Base-by-base conservation (phyloP, 352 stramenopile genomes). In the Phytophthora pseudosyringae region DNA sequence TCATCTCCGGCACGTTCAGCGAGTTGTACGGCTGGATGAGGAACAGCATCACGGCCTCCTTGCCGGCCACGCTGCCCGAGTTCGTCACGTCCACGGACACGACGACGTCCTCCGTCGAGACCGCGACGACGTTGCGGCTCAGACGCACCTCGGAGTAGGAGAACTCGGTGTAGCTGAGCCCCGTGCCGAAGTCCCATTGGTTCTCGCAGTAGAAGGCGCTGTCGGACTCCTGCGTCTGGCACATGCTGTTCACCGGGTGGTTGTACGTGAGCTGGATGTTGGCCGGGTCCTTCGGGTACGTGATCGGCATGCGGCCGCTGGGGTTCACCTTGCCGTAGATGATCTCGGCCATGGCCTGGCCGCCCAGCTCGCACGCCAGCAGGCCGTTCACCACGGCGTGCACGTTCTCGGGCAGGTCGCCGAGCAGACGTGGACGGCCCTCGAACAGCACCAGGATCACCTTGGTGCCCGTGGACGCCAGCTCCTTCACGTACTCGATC, bases 321-420 rank as follows among this genome's bases (percentile, higher is more conserved):
- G 88, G 88, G 64, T 93, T 94, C 10, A 88, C 73, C 7, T 75
- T 49, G 4, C 88, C 89, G 47, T 88, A 89, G 8, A 96, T 29
- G 39, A 96, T 86, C 45, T 96, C 84, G 6, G 89, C 83, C 39
- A 96, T 81, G 2, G 85, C 86, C 58, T 90, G 77, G 0, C 89
- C 89, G 6, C 88, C 87, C 5, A 74, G 63, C 31, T 91, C 82
- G 15, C 89, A 86, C 0, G 86, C 80, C 1, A 96, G 69, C 43
- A 91, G 75, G 6, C 68, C 87, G 32, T 93, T 53, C 8, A 97
- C 60, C 9, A 96, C 81, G 18, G 81, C 88, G 39, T 90, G 61
- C 7, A 88, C 88, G 25, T 68, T 58, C 15, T 81, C 69, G 0
- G 77, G 50, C 12, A 90, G 55, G 9, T 72, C 81, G 15, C 61